Conservation (phyloP, 139 green algal species). For the Astrephomene gubernaculifera region DNA sequence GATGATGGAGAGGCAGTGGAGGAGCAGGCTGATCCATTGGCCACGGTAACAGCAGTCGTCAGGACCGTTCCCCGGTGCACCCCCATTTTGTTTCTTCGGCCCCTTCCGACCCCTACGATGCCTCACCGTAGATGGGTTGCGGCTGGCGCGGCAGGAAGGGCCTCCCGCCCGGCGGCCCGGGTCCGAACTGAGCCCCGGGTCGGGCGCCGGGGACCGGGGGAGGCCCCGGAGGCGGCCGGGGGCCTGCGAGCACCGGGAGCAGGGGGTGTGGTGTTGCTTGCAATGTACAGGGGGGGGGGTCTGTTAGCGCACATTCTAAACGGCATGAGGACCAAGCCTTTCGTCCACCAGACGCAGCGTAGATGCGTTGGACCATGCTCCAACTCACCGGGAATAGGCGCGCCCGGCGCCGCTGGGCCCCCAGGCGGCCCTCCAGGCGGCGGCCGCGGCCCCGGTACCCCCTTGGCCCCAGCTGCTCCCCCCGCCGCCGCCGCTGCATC, state of each 20-base stretch:
- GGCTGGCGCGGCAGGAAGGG: constrained; percentile 12
- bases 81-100: not conserved
- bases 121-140: constrained; percentile 25
- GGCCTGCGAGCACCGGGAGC: not conserved
- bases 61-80: too few species aligned
- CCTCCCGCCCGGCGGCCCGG: not conserved
- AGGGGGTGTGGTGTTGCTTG: too few species aligned
- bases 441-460: not conserved
- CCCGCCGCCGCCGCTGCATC: not conserved
- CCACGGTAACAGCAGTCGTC: too few species aligned
- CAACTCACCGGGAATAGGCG: not conserved
- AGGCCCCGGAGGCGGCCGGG: not conserved
- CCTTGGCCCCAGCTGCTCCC: not conserved
- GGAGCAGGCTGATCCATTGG: too few species aligned
- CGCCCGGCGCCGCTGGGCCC: not conserved
- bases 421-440: not conserved
- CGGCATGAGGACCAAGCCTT: too few species aligned
- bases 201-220: not conserved
- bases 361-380: too few species aligned
- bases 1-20: too few species aligned
- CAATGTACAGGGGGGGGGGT: too few species aligned
- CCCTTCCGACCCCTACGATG: not conserved
- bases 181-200: not conserved
- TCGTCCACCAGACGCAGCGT: too few species aligned
- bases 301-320: too few species aligned